phyloP scores from a whole-genome alignment of 2,329 filamentous ascomycete genomes.

The Myriosclerotinia duriaeana region DNA sequence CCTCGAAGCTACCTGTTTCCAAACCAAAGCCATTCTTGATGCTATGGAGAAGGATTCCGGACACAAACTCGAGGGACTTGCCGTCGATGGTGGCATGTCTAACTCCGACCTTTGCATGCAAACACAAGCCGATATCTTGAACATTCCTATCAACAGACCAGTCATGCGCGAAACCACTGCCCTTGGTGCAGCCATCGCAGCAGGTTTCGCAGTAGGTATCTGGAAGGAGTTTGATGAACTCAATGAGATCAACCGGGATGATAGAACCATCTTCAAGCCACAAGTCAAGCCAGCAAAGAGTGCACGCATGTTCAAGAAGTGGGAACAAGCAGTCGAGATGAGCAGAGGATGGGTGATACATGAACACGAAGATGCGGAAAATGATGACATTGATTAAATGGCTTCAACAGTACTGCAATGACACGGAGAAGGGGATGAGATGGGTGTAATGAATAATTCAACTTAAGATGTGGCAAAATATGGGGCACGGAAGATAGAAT shows the following conservation, averaged over 20 bases:
- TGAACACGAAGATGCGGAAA: slow-evolving; percentile 20
- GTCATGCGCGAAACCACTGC: slow-evolving; percentile 89
- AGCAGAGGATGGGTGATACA: slow-evolving; percentile 63
- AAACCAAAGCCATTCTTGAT: slow-evolving; percentile 87
- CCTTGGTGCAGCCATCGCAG: slow-evolving; percentile 83
- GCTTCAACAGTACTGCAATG: not conserved
- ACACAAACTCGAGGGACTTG: slow-evolving; percentile 70
- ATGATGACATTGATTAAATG: slow-evolving; percentile 17
- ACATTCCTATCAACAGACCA: slow-evolving; percentile 79
- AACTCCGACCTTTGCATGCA: slow-evolving; percentile 87
- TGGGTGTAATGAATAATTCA: slow-evolving; percentile 9
- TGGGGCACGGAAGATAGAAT: slow-evolving; percentile 13
- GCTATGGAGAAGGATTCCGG: slow-evolving; percentile 87
- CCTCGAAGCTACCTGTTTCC: slow-evolving; percentile 87
- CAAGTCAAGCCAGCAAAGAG: slow-evolving; percentile 59
- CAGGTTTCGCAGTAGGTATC: slow-evolving; percentile 77
- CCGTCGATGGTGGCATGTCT: slow-evolving; percentile 86
- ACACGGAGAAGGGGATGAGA: not conserved
- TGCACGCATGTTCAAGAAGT: slow-evolving; percentile 62
- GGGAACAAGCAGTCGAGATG: slow-evolving; percentile 77
- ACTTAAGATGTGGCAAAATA: not conserved
- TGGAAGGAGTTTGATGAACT: slow-evolving; percentile 76
- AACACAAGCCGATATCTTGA: slow-evolving; percentile 81
- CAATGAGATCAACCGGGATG: slow-evolving; percentile 67
- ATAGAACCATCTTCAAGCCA: slow-evolving; percentile 66